Conservation (phyloP, 768 basidiomycete species). For the Leccinum sublutescens region DNA sequence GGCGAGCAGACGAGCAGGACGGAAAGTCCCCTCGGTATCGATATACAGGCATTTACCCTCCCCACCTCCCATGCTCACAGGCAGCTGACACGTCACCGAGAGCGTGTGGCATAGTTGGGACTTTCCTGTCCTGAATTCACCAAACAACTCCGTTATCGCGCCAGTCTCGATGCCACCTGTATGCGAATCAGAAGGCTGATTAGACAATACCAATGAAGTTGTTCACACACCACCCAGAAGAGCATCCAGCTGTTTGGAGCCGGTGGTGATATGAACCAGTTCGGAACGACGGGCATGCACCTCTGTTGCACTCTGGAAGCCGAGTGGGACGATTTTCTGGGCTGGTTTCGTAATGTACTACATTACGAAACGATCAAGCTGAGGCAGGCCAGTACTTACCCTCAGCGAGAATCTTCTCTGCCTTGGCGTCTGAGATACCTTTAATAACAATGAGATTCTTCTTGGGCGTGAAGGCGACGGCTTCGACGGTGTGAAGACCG, state of each 20-base stretch:
- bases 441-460: slow-evolving; percentile 88
- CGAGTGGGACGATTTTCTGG: slow-evolving; percentile 93
- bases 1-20: slow-evolving; percentile 90
- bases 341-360: slow-evolving; percentile 46
- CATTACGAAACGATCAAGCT: background rate
- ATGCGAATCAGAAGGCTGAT: slow-evolving; percentile 15
- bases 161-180: slow-evolving; percentile 96
- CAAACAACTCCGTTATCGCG: slow-evolving; percentile 96
- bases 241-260: slow-evolving; percentile 93
- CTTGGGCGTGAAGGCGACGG: slow-evolving; percentile 96
- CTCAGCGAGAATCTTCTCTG: slow-evolving; percentile 92
- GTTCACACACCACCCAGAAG: slow-evolving; percentile 75
- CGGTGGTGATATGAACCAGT: slow-evolving; percentile 94
- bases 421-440: slow-evolving; percentile 95
- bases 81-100: slow-evolving; percentile 96
- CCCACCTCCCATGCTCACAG: slow-evolving; percentile 96
- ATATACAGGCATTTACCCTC: slow-evolving; percentile 99
- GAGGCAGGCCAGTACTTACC: slow-evolving; percentile 47
- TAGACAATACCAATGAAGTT: background rate
- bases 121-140: slow-evolving; percentile 98
- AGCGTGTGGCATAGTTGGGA: slow-evolving; percentile 98
- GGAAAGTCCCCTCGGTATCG: slow-evolving; percentile 99
- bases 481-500: slow-evolving; percentile 91
- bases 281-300: slow-evolving; percentile 94
- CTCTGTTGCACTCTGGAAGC: slow-evolving; percentile 97